phyloP scores from a whole-genome alignment of 106 monocot genomes.

The Triglochin maritima region DNA sequence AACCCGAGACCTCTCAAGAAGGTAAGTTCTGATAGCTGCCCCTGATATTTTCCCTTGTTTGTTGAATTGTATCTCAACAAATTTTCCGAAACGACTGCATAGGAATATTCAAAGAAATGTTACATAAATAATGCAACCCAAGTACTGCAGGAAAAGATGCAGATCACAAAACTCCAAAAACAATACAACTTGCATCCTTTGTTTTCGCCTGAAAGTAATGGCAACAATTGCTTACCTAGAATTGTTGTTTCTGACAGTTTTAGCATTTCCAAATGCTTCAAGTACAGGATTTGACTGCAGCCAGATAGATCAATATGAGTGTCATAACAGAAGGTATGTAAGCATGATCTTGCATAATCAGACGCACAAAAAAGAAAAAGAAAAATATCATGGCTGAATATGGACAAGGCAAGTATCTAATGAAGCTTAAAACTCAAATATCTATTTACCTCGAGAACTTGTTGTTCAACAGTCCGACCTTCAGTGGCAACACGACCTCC shows the following conservation, averaged over 20 bases:
- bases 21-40: conserved; percentile 76
- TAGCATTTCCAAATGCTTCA: conserved; percentile 99
- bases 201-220: background rate
- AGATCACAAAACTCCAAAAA: background rate
- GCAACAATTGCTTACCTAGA: conserved; percentile 48
- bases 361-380: conserved; percentile 1
- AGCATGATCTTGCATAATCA: background rate
- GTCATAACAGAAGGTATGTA: background rate
- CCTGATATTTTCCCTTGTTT: conserved; percentile 74
- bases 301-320: conserved; percentile 2
- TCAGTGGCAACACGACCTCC: conserved; percentile 63
- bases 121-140: background rate
- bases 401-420: background rate
- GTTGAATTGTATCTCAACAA: conserved; percentile 83
- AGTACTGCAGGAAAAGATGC: background rate
- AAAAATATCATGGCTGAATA: background rate
- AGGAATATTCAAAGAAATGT: background rate
- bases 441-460: conserved; percentile 69
- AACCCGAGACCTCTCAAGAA: conserved; percentile 75
- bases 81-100: conserved; percentile 76
- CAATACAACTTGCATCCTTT: background rate
- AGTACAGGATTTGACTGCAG: conserved; percentile 97
- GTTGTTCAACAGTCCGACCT: conserved; percentile 76
- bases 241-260: conserved; percentile 98
- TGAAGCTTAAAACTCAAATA: background rate